Conservation (phyloP, 1,284 basidiomycete species). For the Polyporus tsugae region DNA sequence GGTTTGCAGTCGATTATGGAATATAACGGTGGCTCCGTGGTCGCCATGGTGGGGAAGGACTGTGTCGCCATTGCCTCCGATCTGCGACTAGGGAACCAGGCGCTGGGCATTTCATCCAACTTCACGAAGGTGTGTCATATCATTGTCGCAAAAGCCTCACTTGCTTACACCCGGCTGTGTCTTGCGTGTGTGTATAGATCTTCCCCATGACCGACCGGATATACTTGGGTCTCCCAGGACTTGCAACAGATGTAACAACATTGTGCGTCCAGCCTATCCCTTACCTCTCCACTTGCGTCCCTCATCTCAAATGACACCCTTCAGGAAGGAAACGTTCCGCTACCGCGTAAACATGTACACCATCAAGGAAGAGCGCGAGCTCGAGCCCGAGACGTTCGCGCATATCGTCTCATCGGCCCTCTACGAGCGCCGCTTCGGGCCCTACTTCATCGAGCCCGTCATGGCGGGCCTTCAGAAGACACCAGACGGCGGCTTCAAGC, state of each 20-base stretch:
- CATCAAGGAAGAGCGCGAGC: constrained; percentile 98
- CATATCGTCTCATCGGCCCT: constrained; percentile 97
- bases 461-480: constrained; percentile 90
- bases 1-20: constrained; percentile 79
- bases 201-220: constrained; percentile 95
- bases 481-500: constrained; percentile 78
- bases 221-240: constrained; percentile 92
- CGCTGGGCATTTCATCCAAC: constrained; percentile 89
- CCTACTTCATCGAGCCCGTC: constrained; percentile 98
- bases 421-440: constrained; percentile 96
- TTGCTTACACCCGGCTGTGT: constrained; percentile 2
- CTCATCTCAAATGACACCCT: neutral
- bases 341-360: constrained; percentile 99
- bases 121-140: constrained; percentile 84
- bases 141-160: neutral
- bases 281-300: neutral
- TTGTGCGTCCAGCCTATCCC: constrained; percentile 62
- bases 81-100: constrained; percentile 91
- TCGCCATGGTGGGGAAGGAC: constrained; percentile 99
- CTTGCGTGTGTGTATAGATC: constrained; percentile 60
- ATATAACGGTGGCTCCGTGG: constrained; percentile 95
- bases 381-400: constrained; percentile 96
- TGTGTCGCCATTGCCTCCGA: constrained; percentile 99
- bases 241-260: constrained; percentile 94
- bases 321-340: constrained; percentile 87